A percentile compares a stretch with the other conserved stretches of the same genome.
These are phyloP conservation scores for Licmophora abbreviata DNA, from an alignment of 108 stramenopile species.

Conservation along the genomic window DNA sequence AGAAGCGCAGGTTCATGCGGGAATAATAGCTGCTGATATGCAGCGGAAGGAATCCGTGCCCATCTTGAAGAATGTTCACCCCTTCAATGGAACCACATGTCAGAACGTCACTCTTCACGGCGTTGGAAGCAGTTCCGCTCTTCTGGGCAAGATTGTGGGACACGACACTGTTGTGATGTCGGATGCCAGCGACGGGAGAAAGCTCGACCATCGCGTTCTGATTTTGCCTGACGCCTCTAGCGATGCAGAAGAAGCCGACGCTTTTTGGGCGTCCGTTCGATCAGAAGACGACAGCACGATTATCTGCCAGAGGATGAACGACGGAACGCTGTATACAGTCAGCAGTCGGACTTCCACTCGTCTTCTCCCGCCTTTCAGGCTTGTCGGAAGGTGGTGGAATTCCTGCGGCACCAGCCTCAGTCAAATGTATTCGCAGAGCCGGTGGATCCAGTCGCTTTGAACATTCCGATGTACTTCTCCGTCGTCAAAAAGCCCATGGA, in stretches of 20 bases:
- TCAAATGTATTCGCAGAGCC: constrained; percentile 67
- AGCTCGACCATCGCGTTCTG: constrained; percentile 28
- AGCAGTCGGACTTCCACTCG: constrained; percentile 58
- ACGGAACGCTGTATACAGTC: constrained; percentile 32
- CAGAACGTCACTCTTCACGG: constrained; percentile 36
- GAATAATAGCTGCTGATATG: constrained; percentile 56
- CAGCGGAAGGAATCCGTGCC: constrained; percentile 9
- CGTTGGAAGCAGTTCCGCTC: constrained; percentile 16
- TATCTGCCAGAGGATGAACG: constrained; percentile 17
- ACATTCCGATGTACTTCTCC: constrained; percentile 81
- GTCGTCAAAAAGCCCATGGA: constrained; percentile 94
- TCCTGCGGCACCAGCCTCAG: constrained; percentile 39
- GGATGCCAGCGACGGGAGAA: constrained; percentile 5
- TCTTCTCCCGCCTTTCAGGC: constrained; percentile 55
- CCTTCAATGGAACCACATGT: background rate
- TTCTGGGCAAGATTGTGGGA: constrained; percentile 23
- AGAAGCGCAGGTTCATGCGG: constrained; percentile 75
- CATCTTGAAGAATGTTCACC: constrained; percentile 1
- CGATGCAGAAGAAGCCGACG: background rate
- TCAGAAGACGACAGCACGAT: constrained; percentile 21
- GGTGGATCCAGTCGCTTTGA: constrained; percentile 88
- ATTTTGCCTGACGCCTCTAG: constrained; percentile 19
- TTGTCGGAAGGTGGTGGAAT: constrained; percentile 46
- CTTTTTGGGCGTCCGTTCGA: constrained; percentile 62
- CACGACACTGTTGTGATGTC: constrained; percentile 21